A percentile compares a stretch with the other conserved stretches of the same genome.
phyloP scores from a whole-genome alignment of 1,284 basidiomycete species.

The Sanghuangporus sanghuang region DNA sequence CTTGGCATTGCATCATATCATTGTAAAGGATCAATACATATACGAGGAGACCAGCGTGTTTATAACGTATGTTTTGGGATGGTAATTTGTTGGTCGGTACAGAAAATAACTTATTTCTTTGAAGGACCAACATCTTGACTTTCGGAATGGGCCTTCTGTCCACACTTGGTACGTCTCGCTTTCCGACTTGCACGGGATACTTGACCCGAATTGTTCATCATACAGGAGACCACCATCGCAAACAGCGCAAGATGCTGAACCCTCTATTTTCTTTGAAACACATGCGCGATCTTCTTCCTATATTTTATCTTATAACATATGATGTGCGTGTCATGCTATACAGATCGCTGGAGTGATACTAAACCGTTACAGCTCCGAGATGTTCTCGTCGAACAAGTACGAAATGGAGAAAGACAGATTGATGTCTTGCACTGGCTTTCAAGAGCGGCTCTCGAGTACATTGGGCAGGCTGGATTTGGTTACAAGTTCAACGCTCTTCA shows the following conservation, averaged over 20 bases:
- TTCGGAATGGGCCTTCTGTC: constrained; percentile 8
- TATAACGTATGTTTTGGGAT: constrained; percentile 20
- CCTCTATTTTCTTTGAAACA: too few species aligned
- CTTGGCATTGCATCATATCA: constrained; percentile 33
- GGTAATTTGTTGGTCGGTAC: neutral
- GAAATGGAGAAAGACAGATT: constrained; percentile 27
- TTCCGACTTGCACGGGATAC: neutral
- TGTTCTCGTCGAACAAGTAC: constrained; percentile 18
- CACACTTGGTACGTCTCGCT: constrained; percentile 8
- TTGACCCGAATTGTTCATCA: neutral
- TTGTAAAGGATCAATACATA: constrained; percentile 33
- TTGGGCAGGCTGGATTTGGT: constrained; percentile 30
- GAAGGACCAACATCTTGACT: constrained; percentile 11
- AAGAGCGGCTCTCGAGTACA: constrained; percentile 31
- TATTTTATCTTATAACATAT: constrained; percentile 25
- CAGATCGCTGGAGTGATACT: constrained; percentile 16
- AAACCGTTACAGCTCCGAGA: constrained; percentile 27
- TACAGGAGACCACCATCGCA: constrained; percentile 27
- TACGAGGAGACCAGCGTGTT: constrained; percentile 29
- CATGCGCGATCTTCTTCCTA: constrained; percentile 17
- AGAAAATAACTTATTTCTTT: neutral
- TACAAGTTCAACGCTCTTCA: constrained; percentile 21
- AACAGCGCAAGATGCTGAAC: constrained; percentile 12
- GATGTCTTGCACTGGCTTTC: constrained; percentile 37
- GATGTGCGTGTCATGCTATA: constrained; percentile 21